Base-by-base conservation (phyloP, 768 basidiomycete species). In the Pleurotus tuoliensis region DNA sequence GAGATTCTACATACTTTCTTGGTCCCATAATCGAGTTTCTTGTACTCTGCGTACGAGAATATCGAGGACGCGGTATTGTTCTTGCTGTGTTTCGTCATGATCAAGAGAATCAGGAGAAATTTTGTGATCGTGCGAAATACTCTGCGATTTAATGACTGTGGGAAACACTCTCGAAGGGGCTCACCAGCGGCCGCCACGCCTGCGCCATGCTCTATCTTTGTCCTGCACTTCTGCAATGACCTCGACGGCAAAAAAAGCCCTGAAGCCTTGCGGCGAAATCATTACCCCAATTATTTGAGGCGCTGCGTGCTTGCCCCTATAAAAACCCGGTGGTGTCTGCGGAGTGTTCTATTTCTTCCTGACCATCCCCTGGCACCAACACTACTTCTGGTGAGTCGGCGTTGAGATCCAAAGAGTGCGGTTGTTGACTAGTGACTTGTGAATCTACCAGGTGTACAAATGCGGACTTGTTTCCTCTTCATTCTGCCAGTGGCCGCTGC, bases 11-110 rank as follows among this genome's bases (percentile, higher is more conserved):
- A 57, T 66, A 89, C 88, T 56, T 79, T 79, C 72, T 86, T 91
- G 1, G 90, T 91, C 6, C 92, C 92, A 75, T 94, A 93, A 64
- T 87, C 84, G 16, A 90, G 77, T 68, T 84, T 91, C 67, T 90
- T 89, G 71, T 91, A 87, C 67, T 94, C 92, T 5, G 90, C 92
- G 63, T 94, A 92, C 27, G 90, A 92, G 71, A 93, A 93, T 54
- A 92, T 89, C 0, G 90, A 92, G 6, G 90, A 92, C 3, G 90
- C 91, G 3, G 91, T 92, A 63, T 92, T 92, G 67, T 92, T 93
- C 72, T 91, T 92, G 79, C 87, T 89, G 66, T 93, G 90, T 71
- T 92, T 92, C 54, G 90, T 91, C 90, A 92, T 92, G 51, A 24
- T 15, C 30, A 34, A 34, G 30, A 34, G 30, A 34, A 34, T 50